A percentile compares a stretch with the other conserved stretches of the same genome.
Evolutionary conservation across 768 basidiomycete genomes (phyloP).

Genomic region (Xerocomellus dryophilus): DNA sequence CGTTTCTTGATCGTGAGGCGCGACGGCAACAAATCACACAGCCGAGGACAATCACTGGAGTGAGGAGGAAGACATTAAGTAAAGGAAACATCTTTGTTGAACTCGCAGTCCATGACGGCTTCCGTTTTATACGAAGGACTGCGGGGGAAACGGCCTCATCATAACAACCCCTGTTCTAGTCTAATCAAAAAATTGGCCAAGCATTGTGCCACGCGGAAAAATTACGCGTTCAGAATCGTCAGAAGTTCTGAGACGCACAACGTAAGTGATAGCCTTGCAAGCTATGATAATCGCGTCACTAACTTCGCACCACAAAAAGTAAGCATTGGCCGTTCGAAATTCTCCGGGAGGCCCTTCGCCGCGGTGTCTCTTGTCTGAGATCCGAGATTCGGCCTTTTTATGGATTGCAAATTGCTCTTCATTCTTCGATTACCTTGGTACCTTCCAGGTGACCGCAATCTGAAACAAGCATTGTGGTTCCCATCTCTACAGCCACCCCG

Average conservation of each 20-base stretch:
- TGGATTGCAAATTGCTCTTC: conserved; percentile 17
- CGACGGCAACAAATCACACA: conserved; percentile 11
- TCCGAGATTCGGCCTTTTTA: conserved; percentile 12
- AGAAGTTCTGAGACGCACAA: conserved; percentile 15
- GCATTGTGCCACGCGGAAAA: conserved; percentile 9
- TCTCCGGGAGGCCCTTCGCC: conserved; percentile 18
- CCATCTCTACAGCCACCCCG: conserved; percentile 5
- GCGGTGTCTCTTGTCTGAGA: conserved; percentile 26
- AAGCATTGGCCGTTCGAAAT: conserved; percentile 7
- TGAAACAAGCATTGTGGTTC: conserved; percentile 14
- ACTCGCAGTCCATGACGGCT: background rate
- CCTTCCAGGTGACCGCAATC: conserved; percentile 7
- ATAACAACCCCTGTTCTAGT: conserved; percentile 12
- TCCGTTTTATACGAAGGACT: conserved; percentile 17
- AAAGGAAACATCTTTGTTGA: conserved; percentile 12
- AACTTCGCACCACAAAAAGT: conserved; percentile 13
- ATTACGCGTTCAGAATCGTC: conserved; percentile 11
- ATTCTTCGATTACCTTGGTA: conserved; percentile 19
- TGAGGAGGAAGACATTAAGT: conserved; percentile 7
- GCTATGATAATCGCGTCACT: conserved; percentile 17
- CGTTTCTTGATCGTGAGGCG: conserved; percentile 1
- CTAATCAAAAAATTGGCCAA: background rate
- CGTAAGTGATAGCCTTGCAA: conserved; percentile 25
- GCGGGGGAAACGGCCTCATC: conserved; percentile 5
- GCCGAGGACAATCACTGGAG: conserved; percentile 4